These are phyloP conservation scores for Ogataea allantospora DNA, from an alignment of 805 yeast genomes.

Conservation along the genomic window DNA sequence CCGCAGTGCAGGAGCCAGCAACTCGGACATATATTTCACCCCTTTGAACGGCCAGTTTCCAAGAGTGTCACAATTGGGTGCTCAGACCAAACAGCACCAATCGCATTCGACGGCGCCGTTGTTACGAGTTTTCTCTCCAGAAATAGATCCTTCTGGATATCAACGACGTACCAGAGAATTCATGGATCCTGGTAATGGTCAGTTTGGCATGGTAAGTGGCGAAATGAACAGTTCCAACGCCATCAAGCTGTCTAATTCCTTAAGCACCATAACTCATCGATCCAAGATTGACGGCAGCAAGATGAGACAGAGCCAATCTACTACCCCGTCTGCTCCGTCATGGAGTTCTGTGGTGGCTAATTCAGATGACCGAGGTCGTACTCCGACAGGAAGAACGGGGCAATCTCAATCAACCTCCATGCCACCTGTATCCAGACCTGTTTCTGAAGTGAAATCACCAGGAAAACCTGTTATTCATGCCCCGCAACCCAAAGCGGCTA, in stretches of 20 bases:
- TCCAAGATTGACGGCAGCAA: conserved; percentile 9
- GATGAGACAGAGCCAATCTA: conserved; percentile 1
- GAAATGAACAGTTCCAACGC: conserved; percentile 15
- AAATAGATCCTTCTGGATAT: conserved; percentile 21
- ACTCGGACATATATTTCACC: conserved; percentile 18
- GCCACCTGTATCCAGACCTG: conserved; percentile 22
- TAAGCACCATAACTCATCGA: conserved; percentile 29
- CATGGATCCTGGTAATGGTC: conserved; percentile 10
- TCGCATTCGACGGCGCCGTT: conserved; percentile 17
- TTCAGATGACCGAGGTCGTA: conserved; percentile 23
- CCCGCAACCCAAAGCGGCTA: conserved; percentile 18
- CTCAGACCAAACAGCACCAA: conserved; percentile 12
- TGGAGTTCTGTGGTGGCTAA: conserved; percentile 14
- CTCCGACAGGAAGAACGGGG: conserved; percentile 16
- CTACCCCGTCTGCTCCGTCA: conserved; percentile 11
- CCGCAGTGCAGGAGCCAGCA: conserved; percentile 44
- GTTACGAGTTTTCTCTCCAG: conserved; percentile 31
- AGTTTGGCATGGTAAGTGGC: conserved; percentile 13
- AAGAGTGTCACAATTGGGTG: conserved; percentile 11
- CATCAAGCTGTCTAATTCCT: conserved; percentile 30
- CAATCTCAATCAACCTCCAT: conserved; percentile 24
- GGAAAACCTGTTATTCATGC: conserved; percentile 8
- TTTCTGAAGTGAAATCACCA: conserved; percentile 11
- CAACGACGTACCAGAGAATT: conserved; percentile 24
- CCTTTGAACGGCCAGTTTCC: conserved; percentile 10